Conservation (phyloP, 768 basidiomycete genomes). For the Heimioporus sp. region DNA sequence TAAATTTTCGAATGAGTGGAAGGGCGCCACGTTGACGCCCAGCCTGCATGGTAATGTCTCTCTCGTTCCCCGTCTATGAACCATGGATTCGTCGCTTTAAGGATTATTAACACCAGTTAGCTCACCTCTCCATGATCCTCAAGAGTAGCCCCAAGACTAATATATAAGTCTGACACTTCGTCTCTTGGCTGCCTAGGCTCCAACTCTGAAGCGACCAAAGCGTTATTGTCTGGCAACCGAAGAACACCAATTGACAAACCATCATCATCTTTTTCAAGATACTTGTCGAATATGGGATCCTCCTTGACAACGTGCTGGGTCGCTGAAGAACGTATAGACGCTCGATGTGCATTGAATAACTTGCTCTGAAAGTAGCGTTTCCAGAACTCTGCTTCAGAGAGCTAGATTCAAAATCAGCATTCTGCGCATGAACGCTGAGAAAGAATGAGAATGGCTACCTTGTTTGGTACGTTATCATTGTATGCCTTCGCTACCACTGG, state of each 20-base stretch:
- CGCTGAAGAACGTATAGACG: slow-evolving; percentile 85
- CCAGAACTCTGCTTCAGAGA: slow-evolving; percentile 94
- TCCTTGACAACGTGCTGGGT: slow-evolving; percentile 83
- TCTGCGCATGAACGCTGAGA: neutral
- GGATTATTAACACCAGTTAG: neutral
- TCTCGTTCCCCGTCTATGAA: slow-evolving; percentile 78
- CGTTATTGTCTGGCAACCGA: neutral
- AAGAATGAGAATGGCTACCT: too few species aligned
- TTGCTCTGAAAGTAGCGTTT: slow-evolving; percentile 95
- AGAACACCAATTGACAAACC: slow-evolving; percentile 56
- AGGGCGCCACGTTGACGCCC: slow-evolving; percentile 85
- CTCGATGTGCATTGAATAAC: slow-evolving; percentile 92
- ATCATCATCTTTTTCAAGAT: slow-evolving; percentile 94
- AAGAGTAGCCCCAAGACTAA: slow-evolving; percentile 83
- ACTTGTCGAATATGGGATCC: slow-evolving; percentile 93
- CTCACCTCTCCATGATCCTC: slow-evolving; percentile 89
- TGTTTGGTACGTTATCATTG: slow-evolving; percentile 85
- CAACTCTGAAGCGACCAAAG: slow-evolving; percentile 52
- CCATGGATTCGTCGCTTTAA: neutral
- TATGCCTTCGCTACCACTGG: slow-evolving; percentile 93
- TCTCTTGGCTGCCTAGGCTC: slow-evolving; percentile 71
- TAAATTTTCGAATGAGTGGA: slow-evolving; percentile 94
- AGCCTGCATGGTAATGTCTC: slow-evolving; percentile 94
- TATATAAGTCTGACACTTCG: slow-evolving; percentile 70
- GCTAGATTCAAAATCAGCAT: slow-evolving; percentile 43